Evolutionary conservation across 2,329 filamentous ascomycete species (phyloP), one percentile per base, ranked within the genome.

Genomic region (Curvularia spicifera): DNA sequence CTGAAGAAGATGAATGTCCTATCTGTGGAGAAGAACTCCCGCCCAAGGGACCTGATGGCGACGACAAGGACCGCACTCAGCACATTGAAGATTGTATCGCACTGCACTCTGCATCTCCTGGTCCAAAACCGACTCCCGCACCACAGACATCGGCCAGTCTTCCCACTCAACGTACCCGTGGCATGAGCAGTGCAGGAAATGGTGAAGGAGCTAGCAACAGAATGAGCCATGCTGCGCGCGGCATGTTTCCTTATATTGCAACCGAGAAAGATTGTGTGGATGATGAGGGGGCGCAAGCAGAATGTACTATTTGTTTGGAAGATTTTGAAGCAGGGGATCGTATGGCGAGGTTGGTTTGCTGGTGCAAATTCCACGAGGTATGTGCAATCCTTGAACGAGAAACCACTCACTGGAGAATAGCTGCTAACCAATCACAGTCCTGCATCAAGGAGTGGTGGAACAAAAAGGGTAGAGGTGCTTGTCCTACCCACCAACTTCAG

Each of bases 1-100:
- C 73, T 1, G 91, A 93, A 72, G 90, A 93, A 70, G 90, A 93
- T 71, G 89, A 91, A 68, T 94, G 91, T 61, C 90, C 90, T 0
- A 84, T 93, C 44, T 94, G 91, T 67, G 89, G 91, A 69, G 78
- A 81, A 37, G 89, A 92, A 75, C 81, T 93, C 3, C 89, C 90
- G 0, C 83, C 85, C 1, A 76, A 73, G 53, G 74, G 69, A 4
- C 67, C 70, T 0, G 62, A 74, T 24, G 75, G 74, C 7, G 78
- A 78, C 15, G 78, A 81, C 22, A 60, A 65, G 1, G 70, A 72
- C 3, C 74, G 82, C 26, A 79, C 80, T 59, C 69, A 71, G 13
- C 82, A 84, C 57, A 77, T 84, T 15, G 70, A 77, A 52, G 71
- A 75, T 12, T 81, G 79, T 53, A 78, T 81, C 48, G 65, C 67